Evolutionary conservation across 1,284 basidiomycete species (phyloP).

Genomic region (Somion occarium): DNA sequence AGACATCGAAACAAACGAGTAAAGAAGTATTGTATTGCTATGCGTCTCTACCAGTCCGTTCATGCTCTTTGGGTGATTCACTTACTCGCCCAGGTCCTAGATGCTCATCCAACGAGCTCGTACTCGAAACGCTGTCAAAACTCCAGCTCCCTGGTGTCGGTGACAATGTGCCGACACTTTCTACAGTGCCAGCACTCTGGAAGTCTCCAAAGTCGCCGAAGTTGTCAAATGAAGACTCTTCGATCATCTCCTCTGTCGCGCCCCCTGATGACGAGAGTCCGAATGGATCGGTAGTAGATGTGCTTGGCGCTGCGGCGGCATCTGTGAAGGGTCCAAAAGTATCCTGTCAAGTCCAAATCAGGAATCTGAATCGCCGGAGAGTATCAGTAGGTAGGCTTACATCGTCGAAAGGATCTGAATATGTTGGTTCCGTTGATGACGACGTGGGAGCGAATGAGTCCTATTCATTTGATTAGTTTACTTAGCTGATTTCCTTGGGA

Average conservation of each 20-base stretch:
- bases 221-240: slow-evolving; percentile 58
- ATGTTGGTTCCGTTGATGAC: slow-evolving; percentile 19
- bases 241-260: slow-evolving; percentile 48
- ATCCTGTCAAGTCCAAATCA: slow-evolving; percentile 22
- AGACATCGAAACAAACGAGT: neutral
- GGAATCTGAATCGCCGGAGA: no score
- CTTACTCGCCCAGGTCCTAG: slow-evolving; percentile 11
- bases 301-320: slow-evolving; percentile 36
- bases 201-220: slow-evolving; percentile 81
- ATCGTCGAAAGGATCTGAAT: slow-evolving; percentile 51
- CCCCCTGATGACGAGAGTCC: slow-evolving; percentile 43
- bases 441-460: slow-evolving; percentile 48
- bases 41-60: slow-evolving; percentile 22
- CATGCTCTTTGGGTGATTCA: slow-evolving; percentile 16
- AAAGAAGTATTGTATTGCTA: neutral
- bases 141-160: slow-evolving; percentile 69
- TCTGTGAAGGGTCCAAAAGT: slow-evolving; percentile 70
- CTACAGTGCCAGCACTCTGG: slow-evolving; percentile 42
- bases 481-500: no score
- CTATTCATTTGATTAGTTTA: slow-evolving; percentile 28
- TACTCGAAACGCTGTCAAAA: slow-evolving; percentile 42
- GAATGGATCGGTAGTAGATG: slow-evolving; percentile 45
- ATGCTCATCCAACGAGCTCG: slow-evolving; percentile 27
- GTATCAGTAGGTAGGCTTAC: slow-evolving; percentile 14
- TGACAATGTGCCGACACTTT: slow-evolving; percentile 48